Evolutionary conservation across 176 grass and related monocot species (phyloP).

Genomic region (Phragmites australis): DNA sequence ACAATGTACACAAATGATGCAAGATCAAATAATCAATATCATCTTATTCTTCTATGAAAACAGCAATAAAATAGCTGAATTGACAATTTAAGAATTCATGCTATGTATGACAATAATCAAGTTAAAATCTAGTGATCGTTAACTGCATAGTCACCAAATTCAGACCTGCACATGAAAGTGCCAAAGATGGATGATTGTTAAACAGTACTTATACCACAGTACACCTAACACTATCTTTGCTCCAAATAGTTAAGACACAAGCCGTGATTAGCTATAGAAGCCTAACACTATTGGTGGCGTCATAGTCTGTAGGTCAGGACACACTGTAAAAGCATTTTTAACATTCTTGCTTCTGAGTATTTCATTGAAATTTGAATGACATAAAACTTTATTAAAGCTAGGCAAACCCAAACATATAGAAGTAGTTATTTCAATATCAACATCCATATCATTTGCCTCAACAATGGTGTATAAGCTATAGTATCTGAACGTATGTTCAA

Average conservation of each 20-base stretch:
- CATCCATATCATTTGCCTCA: background rate
- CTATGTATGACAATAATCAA: background rate
- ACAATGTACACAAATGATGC: background rate
- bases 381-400: background rate
- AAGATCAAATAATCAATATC: background rate
- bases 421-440: background rate
- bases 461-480: too few species aligned
- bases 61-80: background rate
- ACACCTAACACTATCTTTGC: background rate
- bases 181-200: background rate
- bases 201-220: background rate
- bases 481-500: too few species aligned
- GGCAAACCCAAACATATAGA: slow-evolving; percentile 5
- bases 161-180: background rate
- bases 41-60: background rate
- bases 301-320: background rate
- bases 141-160: background rate
- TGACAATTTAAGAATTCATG: background rate
- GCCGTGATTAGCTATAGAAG: slow-evolving; percentile 11
- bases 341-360: background rate
- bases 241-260: background rate
- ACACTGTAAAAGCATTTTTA: background rate
- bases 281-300: background rate
- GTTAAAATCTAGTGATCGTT: background rate
- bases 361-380: background rate